Evolutionary conservation across 495 filamentous ascomycete species (phyloP), one percentile per base, ranked within the genome.

Genomic region (Hypoxylon rickii): DNA sequence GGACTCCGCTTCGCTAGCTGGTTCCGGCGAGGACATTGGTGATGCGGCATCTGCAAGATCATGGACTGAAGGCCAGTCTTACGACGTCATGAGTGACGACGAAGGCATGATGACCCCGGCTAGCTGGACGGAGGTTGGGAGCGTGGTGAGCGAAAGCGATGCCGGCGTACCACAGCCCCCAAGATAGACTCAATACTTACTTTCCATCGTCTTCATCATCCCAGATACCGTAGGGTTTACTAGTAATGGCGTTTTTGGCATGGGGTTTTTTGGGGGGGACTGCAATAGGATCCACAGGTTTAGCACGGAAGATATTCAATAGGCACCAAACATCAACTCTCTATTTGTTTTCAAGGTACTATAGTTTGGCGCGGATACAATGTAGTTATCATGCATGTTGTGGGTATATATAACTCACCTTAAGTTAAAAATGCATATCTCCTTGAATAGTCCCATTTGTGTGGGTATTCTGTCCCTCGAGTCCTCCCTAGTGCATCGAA

Each of bases 91-190:
- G 74, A 92, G 88, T 65, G 84, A 89, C 7, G 86, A 76, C 13
- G 80, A 78, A 13, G 84, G 82, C 5, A 75, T 83, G 32, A 68
- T 70, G 33, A 92, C 88, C 7, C 87, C 88, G 0, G 79, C 80
- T 24, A 88, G 83, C 68, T 92, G 89, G 89, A 88, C 86, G 3
- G 88, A 92, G 48, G 81, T 92, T 7, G 88, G 86, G 12, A 91
- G 88, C 63, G 82, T 85, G 24, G 74, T 89, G 22, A 89, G 87
- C 67, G 82, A 81, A 56, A 76, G 69, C 18, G 79, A 82, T 51
- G 54, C 51, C 46, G 53, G 64, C 51, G 61, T 52, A 26, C 53
- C 66, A 54, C 68, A 70, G 24, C 55, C n/a, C n/a, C n/a, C n/a
- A n/a, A n/a, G 64, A 20, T 78, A 65, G 55, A 44, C 40, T 22